Evolutionary conservation across 2,329 filamentous ascomycete genomes (phyloP), one percentile per base, ranked within the genome.

Genomic region (Beauveria pseudobassiana): DNA sequence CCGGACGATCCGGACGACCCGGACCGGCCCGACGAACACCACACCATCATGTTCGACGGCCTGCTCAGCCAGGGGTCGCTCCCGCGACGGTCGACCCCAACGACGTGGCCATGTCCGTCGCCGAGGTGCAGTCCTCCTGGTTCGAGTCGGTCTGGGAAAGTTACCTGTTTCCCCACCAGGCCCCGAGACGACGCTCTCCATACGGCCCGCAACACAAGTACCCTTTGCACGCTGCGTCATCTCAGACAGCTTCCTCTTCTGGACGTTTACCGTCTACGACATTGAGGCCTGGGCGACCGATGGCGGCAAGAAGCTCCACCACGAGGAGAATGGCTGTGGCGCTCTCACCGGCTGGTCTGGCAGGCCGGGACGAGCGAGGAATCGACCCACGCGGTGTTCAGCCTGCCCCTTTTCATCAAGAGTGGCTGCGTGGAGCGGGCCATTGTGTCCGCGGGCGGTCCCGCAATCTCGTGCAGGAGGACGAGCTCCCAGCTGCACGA

Each of bases 341-440:
- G 58, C 64, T 1, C 38, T 65, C 14, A 64, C 64, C 24, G 61
- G 48, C 57, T 65, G 64, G 64, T 18, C 26, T 65, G 54, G 52
- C 34, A 30, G 57, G 58, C 49, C 18, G 30, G 22, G 26, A 57
- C 46, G 20, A 5, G 16, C 16, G 34, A 51, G n/a, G 12, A 26
- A 9, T 24, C 51, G 34, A 22, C 61, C 20, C n/a, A 51, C 30
- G 65, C 53, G 28, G 63, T 63, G 52, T 69, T 70, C 57, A 65
- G 64, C 57, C 62, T 70, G 24, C 67, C 66, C 18, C 63, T 67
- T 54, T 50, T 67, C 38, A 67, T 70, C 40, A 69, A 69, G 59
- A 54, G 38, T 12, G 69, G 69, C 12, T 70, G 69, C 59, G 67
- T 70, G 26, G 68, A 69, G 64, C 64, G 67, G 28, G 69, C 69